phyloP scores from a whole-genome alignment of 2,329 filamentous ascomycete species.

The Trichoderma pleuroti region DNA sequence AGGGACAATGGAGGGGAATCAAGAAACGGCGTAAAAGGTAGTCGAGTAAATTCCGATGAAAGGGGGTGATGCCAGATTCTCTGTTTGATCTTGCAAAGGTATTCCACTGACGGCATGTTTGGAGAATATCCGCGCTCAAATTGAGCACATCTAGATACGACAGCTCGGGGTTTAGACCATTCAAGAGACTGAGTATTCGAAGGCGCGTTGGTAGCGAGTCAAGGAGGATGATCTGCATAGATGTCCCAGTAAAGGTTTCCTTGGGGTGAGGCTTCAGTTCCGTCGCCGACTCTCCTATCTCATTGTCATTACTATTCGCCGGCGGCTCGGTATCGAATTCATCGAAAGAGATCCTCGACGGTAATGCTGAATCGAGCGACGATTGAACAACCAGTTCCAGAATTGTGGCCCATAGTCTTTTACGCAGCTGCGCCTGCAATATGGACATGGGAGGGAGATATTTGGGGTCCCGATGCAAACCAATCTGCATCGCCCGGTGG shows the following conservation, averaged over 20 bases:
- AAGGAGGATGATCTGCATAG: neutral
- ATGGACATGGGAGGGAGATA: conserved; percentile 45
- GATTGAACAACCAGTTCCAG: conserved; percentile 52
- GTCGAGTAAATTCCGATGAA: neutral
- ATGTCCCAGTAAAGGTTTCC: neutral
- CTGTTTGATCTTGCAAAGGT: neutral
- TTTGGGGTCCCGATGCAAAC: conserved; percentile 54
- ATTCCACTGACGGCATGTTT: neutral
- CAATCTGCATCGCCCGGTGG: conserved; percentile 54
- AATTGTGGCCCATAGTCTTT: conserved; percentile 55
- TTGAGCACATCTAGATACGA: neutral
- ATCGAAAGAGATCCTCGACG: conserved; percentile 42
- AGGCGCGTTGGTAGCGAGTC: neutral
- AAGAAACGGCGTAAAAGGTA: neutral
- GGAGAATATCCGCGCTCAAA: neutral
- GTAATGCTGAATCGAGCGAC: conserved; percentile 49
- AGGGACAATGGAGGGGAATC: neutral
- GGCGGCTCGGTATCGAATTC: conserved; percentile 51
- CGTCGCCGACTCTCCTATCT: neutral
- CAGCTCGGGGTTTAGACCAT: neutral
- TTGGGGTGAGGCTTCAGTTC: neutral
- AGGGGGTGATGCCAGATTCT: neutral
- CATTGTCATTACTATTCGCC: conserved; percentile 35
- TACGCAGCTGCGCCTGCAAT: conserved; percentile 50
- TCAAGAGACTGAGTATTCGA: neutral